Evolutionary conservation across 192 early-diverging fungal species (phyloP).

Genomic region (Rhizophagus prolifer): DNA sequence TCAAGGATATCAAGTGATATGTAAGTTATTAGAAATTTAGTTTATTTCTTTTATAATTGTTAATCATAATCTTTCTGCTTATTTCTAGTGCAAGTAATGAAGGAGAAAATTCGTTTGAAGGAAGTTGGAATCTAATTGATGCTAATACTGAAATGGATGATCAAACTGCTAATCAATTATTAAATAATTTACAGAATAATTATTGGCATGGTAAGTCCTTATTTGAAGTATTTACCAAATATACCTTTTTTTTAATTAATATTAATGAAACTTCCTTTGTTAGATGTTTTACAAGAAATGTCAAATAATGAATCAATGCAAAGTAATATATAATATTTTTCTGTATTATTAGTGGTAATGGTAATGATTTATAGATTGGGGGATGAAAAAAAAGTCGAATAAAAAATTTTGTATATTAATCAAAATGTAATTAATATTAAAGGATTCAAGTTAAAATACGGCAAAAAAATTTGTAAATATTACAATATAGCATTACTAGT

Average conservation of each 20-base stretch:
- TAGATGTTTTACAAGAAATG: constrained; percentile 23
- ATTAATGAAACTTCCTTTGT: not conserved
- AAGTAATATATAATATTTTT: not conserved
- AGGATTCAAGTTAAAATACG: too few species aligned
- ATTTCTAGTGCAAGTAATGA: not conserved
- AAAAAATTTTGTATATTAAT: too few species aligned
- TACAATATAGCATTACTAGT: too few species aligned
- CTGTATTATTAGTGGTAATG: too few species aligned
- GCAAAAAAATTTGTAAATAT: too few species aligned
- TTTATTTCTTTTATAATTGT: not conserved
- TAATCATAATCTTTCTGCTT: not conserved
- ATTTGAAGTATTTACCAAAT: not conserved
- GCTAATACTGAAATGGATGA: constrained; percentile 34
- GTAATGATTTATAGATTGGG: too few species aligned
- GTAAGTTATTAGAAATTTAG: not conserved
- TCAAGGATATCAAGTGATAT: not conserved
- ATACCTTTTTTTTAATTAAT: not conserved
- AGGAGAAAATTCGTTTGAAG: not conserved
- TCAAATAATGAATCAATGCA: not conserved
- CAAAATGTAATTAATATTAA: too few species aligned
- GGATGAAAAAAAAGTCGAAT: too few species aligned
- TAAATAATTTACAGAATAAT: constrained; percentile 25
- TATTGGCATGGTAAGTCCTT: constrained; percentile 33
- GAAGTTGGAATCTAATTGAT: constrained; percentile 7
- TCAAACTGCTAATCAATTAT: constrained; percentile 27